Evolutionary conservation across 441 rosid species (phyloP).

Genomic region (Melastoma candidum): DNA sequence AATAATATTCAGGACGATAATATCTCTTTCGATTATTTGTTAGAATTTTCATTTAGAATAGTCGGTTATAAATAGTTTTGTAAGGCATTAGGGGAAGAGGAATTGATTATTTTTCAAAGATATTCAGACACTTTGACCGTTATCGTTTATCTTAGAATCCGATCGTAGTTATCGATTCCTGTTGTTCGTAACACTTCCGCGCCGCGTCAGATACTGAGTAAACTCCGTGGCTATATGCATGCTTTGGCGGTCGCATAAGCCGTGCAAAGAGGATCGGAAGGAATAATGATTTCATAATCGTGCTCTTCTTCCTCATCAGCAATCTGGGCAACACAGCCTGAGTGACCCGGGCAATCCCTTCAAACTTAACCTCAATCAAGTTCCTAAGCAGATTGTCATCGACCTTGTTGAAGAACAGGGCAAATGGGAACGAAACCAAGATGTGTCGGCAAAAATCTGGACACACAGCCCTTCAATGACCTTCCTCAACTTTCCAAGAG

Average conservation of each 20-base stretch:
- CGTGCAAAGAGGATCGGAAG: slow-evolving; percentile 90
- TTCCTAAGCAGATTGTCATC: slow-evolving; percentile 55
- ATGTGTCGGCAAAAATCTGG: slow-evolving; percentile 71
- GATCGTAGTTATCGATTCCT: too few species aligned
- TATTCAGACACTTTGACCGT: too few species aligned
- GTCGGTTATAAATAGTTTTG: too few species aligned
- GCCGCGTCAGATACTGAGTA: not conserved
- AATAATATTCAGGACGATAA: too few species aligned
- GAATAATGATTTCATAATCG: slow-evolving; percentile 72
- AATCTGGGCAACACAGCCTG: slow-evolving; percentile 70
- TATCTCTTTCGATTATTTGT: too few species aligned
- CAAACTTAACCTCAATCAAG: slow-evolving; percentile 68
- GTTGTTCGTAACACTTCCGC: too few species aligned
- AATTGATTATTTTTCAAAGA: too few species aligned
- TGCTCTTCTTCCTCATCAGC: slow-evolving; percentile 76
- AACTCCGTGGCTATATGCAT: slow-evolving; percentile 22
- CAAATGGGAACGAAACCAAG: slow-evolving; percentile 82
- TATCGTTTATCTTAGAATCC: too few species aligned
- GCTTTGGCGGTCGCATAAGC: slow-evolving; percentile 88
- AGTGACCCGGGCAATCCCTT: slow-evolving; percentile 84
- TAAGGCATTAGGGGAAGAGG: too few species aligned
- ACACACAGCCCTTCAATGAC: slow-evolving; percentile 55
- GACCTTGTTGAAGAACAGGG: slow-evolving; percentile 80
- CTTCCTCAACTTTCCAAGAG: slow-evolving; percentile 52
- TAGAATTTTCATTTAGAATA: too few species aligned